Conservation (phyloP, 345 rosid genomes). For the Salix udensis region DNA sequence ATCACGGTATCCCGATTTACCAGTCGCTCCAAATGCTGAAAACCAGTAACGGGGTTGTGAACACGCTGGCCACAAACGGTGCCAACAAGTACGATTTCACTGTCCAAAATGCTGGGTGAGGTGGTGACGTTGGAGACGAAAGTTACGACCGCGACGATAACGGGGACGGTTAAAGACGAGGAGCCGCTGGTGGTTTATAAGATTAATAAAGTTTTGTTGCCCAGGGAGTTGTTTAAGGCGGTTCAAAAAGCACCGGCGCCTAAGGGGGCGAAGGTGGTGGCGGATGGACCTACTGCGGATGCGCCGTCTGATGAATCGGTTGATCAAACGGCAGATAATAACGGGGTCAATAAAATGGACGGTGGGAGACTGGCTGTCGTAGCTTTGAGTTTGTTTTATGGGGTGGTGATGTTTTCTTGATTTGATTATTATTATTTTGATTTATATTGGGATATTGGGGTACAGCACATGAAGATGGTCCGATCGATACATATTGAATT, state of each 20-base stretch:
- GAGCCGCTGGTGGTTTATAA: conserved; percentile 28
- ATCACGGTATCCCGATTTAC: conserved; percentile 31
- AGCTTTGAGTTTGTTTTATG: conserved; percentile 43
- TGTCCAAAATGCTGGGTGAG: conserved; percentile 29
- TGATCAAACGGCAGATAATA: conserved; percentile 18
- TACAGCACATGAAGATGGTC: too few species aligned
- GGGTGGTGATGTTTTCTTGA: conserved; percentile 16
- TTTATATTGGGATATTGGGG: neutral
- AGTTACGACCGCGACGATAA: conserved; percentile 22
- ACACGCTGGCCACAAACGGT: conserved; percentile 32
- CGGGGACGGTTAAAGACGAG: conserved; percentile 31
- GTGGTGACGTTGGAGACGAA: conserved; percentile 24
- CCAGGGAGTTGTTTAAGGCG: conserved; percentile 28
- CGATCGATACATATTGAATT: too few species aligned
- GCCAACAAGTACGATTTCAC: conserved; percentile 29
- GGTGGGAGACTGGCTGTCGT: conserved; percentile 34
- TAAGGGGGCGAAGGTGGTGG: neutral
- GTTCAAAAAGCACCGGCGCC: conserved; percentile 13
- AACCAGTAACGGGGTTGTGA: conserved; percentile 20
- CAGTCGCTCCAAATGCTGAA: conserved; percentile 28
- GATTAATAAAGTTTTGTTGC: conserved; percentile 23
- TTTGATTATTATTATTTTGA: neutral
- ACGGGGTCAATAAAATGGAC: conserved; percentile 21
- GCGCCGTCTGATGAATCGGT: conserved; percentile 17
- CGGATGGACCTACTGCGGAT: conserved; percentile 19